Percentiles rank a stretch among this genome's conserved stretches.
These are phyloP conservation scores for Sclerotinia subarctica DNA, from an alignment of 2,329 filamentous ascomycete species.

Conservation along the genomic window DNA sequence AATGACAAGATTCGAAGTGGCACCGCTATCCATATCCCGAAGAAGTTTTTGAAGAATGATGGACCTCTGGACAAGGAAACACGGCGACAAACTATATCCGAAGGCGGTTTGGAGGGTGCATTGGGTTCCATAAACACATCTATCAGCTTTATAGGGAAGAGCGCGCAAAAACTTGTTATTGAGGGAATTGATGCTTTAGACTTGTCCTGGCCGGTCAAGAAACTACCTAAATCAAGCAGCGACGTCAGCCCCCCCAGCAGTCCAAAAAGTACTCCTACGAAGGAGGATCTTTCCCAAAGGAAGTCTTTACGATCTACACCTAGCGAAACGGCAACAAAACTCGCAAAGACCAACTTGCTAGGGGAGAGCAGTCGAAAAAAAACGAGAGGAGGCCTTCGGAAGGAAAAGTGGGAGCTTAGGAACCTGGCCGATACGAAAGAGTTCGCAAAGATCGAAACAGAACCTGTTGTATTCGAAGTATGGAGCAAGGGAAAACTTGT, in stretches of 20 bases:
- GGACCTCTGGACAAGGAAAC: slow-evolving; percentile 22
- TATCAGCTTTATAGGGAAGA: slow-evolving; percentile 31
- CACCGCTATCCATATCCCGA: slow-evolving; percentile 53
- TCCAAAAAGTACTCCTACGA: slow-evolving; percentile 34
- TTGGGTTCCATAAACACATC: slow-evolving; percentile 36
- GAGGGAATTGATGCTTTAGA: slow-evolving; percentile 49
- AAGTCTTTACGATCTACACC: slow-evolving; percentile 44
- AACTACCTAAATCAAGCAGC: slow-evolving; percentile 40
- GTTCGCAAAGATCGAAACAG: slow-evolving; percentile 56
- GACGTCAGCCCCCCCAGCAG: slow-evolving; percentile 29
- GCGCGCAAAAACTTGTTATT: slow-evolving; percentile 35
- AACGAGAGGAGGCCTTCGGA: slow-evolving; percentile 44
- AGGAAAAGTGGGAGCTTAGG: slow-evolving; percentile 55
- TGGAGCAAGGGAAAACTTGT: slow-evolving; percentile 66
- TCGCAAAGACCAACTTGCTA: slow-evolving; percentile 49
- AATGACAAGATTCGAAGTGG: slow-evolving; percentile 63
- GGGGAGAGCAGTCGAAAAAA: slow-evolving; percentile 60
- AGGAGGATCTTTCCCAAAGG: slow-evolving; percentile 35
- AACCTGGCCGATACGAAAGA: slow-evolving; percentile 62
- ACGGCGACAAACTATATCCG: slow-evolving; percentile 48
- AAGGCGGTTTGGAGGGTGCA: slow-evolving; percentile 38
- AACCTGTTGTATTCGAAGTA: slow-evolving; percentile 55
- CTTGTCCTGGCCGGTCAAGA: slow-evolving; percentile 44
- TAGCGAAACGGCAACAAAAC: slow-evolving; percentile 44
- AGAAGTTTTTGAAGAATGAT: slow-evolving; percentile 44